phyloP scores from a whole-genome alignment of 305 asterid species.

The Fraxinus nigra region DNA sequence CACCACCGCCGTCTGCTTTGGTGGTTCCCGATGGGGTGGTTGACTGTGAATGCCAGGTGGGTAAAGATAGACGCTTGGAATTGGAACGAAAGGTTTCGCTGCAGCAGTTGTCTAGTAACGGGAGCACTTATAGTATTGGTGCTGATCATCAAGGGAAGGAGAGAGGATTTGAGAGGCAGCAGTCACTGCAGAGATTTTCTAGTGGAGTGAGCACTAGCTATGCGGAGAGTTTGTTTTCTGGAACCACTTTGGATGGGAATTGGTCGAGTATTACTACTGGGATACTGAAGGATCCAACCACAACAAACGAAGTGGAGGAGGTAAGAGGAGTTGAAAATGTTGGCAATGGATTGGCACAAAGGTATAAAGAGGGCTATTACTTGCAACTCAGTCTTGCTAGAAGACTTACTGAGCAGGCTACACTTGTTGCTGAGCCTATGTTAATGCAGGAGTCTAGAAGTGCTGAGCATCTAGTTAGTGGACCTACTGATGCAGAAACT shows the following conservation, averaged over 20 bases:
- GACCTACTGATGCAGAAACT: conserved; percentile 50
- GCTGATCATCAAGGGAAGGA: conserved; percentile 36
- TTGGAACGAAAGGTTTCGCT: conserved; percentile 25
- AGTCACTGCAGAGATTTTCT: conserved; percentile 62
- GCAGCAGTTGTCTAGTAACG: conserved; percentile 39
- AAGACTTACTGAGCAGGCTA: conserved; percentile 59
- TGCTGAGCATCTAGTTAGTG: conserved; percentile 32
- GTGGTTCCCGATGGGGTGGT: conserved; percentile 23
- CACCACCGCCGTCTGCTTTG: conserved; percentile 26
- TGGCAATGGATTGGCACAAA: conserved; percentile 37
- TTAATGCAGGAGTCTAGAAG: conserved; percentile 39
- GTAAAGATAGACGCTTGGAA: neutral
- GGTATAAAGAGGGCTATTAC: conserved; percentile 56
- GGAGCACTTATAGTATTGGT: conserved; percentile 30
- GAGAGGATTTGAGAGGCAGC: conserved; percentile 47
- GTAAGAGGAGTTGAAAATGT: conserved; percentile 23
- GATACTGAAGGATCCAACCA: conserved; percentile 25
- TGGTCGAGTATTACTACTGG: conserved; percentile 55
- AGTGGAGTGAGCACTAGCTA: conserved; percentile 75
- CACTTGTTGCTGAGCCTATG: conserved; percentile 46
- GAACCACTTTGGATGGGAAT: conserved; percentile 67
- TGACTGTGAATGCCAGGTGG: conserved; percentile 23
- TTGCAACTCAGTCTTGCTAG: conserved; percentile 72
- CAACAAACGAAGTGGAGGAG: conserved; percentile 39
- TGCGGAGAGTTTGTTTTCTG: conserved; percentile 74